These are phyloP conservation scores for Maudiozyma humilis DNA, from an alignment of 1,139 yeast genomes.

Conservation along the genomic window DNA sequence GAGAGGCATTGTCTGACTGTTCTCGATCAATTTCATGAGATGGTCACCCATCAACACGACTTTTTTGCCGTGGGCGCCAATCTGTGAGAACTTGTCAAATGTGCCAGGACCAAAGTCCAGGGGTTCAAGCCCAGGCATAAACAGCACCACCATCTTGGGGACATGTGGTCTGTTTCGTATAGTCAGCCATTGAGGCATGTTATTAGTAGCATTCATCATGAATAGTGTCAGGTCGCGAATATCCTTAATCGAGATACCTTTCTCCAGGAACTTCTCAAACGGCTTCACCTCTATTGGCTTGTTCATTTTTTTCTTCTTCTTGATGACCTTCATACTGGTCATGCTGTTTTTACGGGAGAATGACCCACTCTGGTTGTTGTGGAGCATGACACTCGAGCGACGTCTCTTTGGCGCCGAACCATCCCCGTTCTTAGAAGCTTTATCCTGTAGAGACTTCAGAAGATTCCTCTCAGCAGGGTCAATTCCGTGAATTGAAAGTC, in stretches of 20 bases:
- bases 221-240: slow-evolving; percentile 48
- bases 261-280: slow-evolving; percentile 20
- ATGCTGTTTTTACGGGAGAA: slow-evolving; percentile 10
- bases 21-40: slow-evolving; percentile 12
- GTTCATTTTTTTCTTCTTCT: slow-evolving; percentile 39
- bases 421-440: neutral
- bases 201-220: slow-evolving; percentile 37
- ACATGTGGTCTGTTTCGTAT: slow-evolving; percentile 38
- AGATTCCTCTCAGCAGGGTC: slow-evolving; percentile 5
- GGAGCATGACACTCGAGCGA: slow-evolving; percentile 30
- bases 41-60: slow-evolving; percentile 2
- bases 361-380: slow-evolving; percentile 8
- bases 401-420: slow-evolving; percentile 24
- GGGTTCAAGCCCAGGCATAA: slow-evolving; percentile 59
- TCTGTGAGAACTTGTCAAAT: slow-evolving; percentile 13
- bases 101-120: slow-evolving; percentile 33
- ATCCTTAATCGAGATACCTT: slow-evolving; percentile 35
- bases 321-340: slow-evolving; percentile 9
- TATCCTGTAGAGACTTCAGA: slow-evolving; percentile 5
- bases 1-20: slow-evolving; percentile 21
- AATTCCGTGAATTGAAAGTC: slow-evolving; percentile 24
- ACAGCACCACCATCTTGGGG: slow-evolving; percentile 49
- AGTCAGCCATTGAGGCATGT: slow-evolving; percentile 38
- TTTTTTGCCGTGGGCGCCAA: slow-evolving; percentile 5
- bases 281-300: slow-evolving; percentile 31